These are phyloP conservation scores for Vicia faba DNA, from an alignment of 306 rosid genomes.

Conservation along the genomic window DNA sequence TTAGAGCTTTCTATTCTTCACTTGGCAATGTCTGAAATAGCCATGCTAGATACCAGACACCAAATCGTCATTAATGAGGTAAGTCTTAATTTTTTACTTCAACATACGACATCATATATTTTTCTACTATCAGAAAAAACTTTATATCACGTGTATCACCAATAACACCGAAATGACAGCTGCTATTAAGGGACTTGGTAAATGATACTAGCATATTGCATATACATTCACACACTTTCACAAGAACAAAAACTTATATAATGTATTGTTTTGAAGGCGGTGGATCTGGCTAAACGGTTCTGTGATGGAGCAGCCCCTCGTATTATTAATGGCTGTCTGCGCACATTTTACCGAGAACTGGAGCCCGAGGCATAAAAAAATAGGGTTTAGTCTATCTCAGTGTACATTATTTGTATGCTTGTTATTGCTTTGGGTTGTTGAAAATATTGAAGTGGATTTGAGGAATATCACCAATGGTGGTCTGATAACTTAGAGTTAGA, in stretches of 20 bases:
- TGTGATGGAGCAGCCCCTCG: constrained; percentile 97
- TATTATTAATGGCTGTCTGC: constrained; percentile 84
- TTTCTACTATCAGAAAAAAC: neutral
- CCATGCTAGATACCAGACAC: constrained; percentile 69
- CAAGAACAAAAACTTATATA: neutral
- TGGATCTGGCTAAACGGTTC: constrained; percentile 92
- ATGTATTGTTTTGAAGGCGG: constrained; percentile 61
- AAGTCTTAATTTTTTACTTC: constrained; percentile 21
- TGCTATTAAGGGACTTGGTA: neutral
- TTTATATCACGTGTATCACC: neutral
- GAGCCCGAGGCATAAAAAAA: constrained; percentile 40
- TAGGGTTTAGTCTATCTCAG: constrained; percentile 28
- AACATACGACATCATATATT: neutral
- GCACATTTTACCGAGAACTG: constrained; percentile 61
- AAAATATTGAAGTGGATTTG: constrained; percentile 15
- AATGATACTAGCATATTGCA: neutral
- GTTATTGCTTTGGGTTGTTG: constrained; percentile 12
- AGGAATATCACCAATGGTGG: constrained; percentile 16
- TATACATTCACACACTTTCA: constrained; percentile 11
- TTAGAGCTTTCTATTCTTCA: constrained; percentile 95
- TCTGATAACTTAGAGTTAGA: constrained; percentile 12
- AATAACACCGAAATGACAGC: neutral
- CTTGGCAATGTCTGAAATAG: constrained; percentile 88
- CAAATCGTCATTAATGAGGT: constrained; percentile 93
- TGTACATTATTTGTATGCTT: constrained; percentile 17